Conservation (phyloP, 306 rosid genomes). For the Bauhinia variegata region DNA sequence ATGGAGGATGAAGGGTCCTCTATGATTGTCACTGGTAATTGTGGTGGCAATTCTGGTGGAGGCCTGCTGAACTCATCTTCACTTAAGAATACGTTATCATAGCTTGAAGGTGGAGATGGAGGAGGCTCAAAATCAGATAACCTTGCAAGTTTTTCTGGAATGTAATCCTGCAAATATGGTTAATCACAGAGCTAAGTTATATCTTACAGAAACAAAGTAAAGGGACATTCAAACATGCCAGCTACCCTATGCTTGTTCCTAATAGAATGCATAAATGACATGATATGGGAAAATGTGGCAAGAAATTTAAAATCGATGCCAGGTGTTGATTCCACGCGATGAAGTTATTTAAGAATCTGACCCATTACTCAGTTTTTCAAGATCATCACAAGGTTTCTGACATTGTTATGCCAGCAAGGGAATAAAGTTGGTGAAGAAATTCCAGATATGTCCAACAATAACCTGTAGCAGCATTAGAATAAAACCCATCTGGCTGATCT, state of each 20-base stretch:
- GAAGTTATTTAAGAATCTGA: too few relatives aligned
- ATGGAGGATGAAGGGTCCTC: constrained; percentile 48
- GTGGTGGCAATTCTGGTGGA: constrained; percentile 84
- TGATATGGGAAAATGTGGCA: too few relatives aligned
- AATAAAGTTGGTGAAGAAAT: background rate
- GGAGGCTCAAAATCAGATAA: constrained; percentile 58
- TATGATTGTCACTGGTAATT: constrained; percentile 48
- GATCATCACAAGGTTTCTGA: background rate
- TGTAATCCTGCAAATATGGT: constrained; percentile 54
- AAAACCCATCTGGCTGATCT: background rate
- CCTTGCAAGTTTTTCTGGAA: constrained; percentile 47
- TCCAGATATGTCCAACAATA: background rate
- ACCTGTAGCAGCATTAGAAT: background rate
- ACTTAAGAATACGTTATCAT: constrained; percentile 54
- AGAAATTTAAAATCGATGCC: too few relatives aligned
- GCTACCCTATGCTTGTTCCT: background rate
- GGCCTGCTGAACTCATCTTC: constrained; percentile 68
- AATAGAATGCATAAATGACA: too few relatives aligned
- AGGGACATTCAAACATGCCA: constrained; percentile 14
- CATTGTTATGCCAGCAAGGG: background rate
- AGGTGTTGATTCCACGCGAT: too few relatives aligned
- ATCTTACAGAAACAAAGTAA: constrained; percentile 10
- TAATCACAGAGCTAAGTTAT: constrained; percentile 27
- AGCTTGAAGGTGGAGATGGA: constrained; percentile 86
- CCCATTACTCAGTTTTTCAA: too few relatives aligned